A percentile compares a stretch with the other conserved stretches of the same genome.
phyloP scores from a whole-genome alignment of 148 eudicot species.

The Polygonum maritimum region DNA sequence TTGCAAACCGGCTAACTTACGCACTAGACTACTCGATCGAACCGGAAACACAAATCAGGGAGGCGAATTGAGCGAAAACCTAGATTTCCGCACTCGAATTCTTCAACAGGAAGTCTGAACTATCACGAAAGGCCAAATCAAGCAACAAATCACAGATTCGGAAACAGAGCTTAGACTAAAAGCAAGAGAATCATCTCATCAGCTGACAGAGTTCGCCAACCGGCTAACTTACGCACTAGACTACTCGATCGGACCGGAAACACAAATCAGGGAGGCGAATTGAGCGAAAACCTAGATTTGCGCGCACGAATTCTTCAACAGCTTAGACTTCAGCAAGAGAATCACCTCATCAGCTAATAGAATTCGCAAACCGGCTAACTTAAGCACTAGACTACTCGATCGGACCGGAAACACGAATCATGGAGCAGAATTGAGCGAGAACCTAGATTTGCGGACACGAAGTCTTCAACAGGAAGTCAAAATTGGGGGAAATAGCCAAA shows the following conservation, averaged over 20 bases:
- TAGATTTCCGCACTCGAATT: not conserved
- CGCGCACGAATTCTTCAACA: not conserved
- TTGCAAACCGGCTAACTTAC: not conserved
- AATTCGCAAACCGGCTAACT: too few relatives aligned
- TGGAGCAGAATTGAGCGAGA: not conserved
- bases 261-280: not conserved
- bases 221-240: not conserved
- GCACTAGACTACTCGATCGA: not conserved
- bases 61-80: not conserved
- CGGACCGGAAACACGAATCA: not conserved
- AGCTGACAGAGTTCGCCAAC: too few relatives aligned
- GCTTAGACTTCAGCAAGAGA: not conserved
- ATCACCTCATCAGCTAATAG: too few relatives aligned
- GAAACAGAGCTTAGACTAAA: not conserved
- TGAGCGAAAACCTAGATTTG: not conserved
- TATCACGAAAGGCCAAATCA: too few relatives aligned
- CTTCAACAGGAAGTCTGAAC: too few relatives aligned
- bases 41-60: not conserved
- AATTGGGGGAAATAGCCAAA: not conserved
- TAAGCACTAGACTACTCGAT: not conserved
- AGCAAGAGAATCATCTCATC: too few relatives aligned
- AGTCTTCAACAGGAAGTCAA: not conserved
- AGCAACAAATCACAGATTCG: too few relatives aligned
- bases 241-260: not conserved
- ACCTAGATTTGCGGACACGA: too few relatives aligned